Conservation (phyloP, 495 filamentous ascomycete genomes). For the Aspergillus sclerotiicarbonarius region DNA sequence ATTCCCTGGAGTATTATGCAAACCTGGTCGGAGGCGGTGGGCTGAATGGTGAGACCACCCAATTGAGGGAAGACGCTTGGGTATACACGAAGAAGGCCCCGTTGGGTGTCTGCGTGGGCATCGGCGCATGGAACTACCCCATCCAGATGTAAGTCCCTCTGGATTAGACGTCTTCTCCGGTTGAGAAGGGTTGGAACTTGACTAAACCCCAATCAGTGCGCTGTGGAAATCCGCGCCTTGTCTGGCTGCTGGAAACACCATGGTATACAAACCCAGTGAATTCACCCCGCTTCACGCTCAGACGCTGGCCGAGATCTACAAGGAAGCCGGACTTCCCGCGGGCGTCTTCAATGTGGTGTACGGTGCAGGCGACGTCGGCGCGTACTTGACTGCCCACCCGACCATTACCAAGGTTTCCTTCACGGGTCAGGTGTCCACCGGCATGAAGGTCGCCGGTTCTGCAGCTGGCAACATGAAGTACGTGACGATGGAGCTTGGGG, state of each 20-base stretch:
- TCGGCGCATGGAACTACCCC: constrained; percentile 84
- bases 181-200: background rate
- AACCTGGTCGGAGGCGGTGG: constrained; percentile 67
- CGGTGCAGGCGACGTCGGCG: constrained; percentile 68
- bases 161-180: background rate
- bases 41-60: constrained; percentile 66
- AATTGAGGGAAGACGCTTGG: constrained; percentile 67
- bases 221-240: constrained; percentile 84
- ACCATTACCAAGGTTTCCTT: constrained; percentile 76
- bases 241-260: constrained; percentile 78
- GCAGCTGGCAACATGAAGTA: constrained; percentile 79
- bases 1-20: constrained; percentile 76
- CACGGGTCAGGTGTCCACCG: constrained; percentile 78
- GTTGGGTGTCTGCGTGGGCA: constrained; percentile 73
- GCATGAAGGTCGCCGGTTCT: constrained; percentile 66
- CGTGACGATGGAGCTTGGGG: constrained; percentile 81
- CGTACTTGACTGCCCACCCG: constrained; percentile 65
- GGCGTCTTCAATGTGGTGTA: constrained; percentile 83
- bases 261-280: constrained; percentile 86
- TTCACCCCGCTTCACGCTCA: constrained; percentile 72
- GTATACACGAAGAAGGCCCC: constrained; percentile 73
- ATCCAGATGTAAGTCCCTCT: constrained; percentile 63
- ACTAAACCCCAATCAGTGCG: constrained; percentile 41
- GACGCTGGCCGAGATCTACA: constrained; percentile 66
- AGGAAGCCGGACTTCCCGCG: constrained; percentile 68